Evolutionary conservation across 83 land plant genomes (phyloP).

Genomic region (Isoetes engelmannii): DNA sequence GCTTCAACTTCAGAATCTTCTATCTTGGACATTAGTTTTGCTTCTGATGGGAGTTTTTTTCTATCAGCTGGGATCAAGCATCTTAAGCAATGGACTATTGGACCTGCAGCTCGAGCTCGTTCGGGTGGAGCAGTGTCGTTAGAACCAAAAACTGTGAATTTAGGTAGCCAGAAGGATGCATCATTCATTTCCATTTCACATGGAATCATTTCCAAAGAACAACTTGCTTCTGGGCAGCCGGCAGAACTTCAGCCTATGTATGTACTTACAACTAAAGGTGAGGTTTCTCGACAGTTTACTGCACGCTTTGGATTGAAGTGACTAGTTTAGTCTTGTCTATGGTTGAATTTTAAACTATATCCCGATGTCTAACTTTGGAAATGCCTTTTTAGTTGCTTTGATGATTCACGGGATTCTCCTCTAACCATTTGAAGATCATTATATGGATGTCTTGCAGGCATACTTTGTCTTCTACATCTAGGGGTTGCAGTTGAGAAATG

Average conservation of each 20-base stretch:
- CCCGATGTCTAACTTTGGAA: too few relatives aligned
- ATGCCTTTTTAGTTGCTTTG: too few relatives aligned
- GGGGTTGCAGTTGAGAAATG: slow-evolving; percentile 46
- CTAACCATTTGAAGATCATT: not conserved
- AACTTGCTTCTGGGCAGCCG: not conserved
- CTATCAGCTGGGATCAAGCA: slow-evolving; percentile 63
- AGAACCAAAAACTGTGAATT: slow-evolving; percentile 44
- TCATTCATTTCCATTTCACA: slow-evolving; percentile 49
- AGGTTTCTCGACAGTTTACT: not conserved
- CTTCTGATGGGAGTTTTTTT: slow-evolving; percentile 54
- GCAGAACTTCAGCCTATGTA: slow-evolving; percentile 36
- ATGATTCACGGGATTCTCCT: not conserved
- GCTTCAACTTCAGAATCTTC: slow-evolving; percentile 43
- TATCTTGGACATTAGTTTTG: slow-evolving; percentile 38
- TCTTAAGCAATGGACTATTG: slow-evolving; percentile 51
- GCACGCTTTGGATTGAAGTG: too few relatives aligned
- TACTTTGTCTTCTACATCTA: slow-evolving; percentile 43
- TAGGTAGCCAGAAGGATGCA: slow-evolving; percentile 43
- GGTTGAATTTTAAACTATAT: too few relatives aligned
- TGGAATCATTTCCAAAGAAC: slow-evolving; percentile 22
- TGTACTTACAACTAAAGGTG: slow-evolving; percentile 39
- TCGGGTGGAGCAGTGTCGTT: slow-evolving; percentile 25
- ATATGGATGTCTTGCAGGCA: slow-evolving; percentile 17
- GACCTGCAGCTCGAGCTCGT: slow-evolving; percentile 29
- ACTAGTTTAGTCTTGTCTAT: too few relatives aligned